Evolutionary conservation across 2,329 filamentous ascomycete genomes (phyloP).

Genomic region (Cladosporium sp.): DNA sequence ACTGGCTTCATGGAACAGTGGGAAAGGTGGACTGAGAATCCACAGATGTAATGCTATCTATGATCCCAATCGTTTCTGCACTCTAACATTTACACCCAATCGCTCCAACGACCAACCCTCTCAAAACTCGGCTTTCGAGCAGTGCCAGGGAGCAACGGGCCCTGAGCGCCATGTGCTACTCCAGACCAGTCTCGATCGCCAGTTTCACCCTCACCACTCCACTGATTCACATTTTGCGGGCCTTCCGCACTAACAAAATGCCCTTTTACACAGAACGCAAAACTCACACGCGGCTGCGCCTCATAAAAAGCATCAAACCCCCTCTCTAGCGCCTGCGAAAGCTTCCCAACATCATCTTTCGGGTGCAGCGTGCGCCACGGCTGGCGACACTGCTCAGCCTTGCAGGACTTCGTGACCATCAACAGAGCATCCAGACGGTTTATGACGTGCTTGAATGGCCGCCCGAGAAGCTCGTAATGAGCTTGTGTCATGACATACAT

Average conservation of each 20-base stretch:
- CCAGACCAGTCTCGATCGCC: background rate
- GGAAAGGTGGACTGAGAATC: too few relatives aligned
- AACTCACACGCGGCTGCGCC: slow-evolving; percentile 43
- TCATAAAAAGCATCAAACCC: slow-evolving; percentile 32
- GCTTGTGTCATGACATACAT: slow-evolving; percentile 7
- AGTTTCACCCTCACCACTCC: slow-evolving; percentile 1
- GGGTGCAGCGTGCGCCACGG: slow-evolving; percentile 33
- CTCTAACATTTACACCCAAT: slow-evolving; percentile 1
- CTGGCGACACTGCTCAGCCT: slow-evolving; percentile 23
- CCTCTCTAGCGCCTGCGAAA: slow-evolving; percentile 25
- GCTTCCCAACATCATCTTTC: slow-evolving; percentile 21
- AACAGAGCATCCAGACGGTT: slow-evolving; percentile 30
- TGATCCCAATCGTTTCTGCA: too few relatives aligned
- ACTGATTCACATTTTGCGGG: slow-evolving; percentile 30
- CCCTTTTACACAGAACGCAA: slow-evolving; percentile 51
- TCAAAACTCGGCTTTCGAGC: slow-evolving; percentile 3
- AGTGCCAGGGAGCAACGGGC: slow-evolving; percentile 3
- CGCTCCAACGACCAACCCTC: slow-evolving; percentile 2
- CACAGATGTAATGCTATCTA: too few relatives aligned
- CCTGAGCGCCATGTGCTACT: background rate
- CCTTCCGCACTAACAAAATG: slow-evolving; percentile 56
- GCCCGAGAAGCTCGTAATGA: slow-evolving; percentile 18
- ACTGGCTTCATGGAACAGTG: too few relatives aligned
- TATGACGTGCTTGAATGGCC: slow-evolving; percentile 19
- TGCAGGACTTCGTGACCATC: slow-evolving; percentile 33